Conservation (phyloP, 371 early-diverging fungal genomes). For the Blastocladiella emersonii region DNA sequence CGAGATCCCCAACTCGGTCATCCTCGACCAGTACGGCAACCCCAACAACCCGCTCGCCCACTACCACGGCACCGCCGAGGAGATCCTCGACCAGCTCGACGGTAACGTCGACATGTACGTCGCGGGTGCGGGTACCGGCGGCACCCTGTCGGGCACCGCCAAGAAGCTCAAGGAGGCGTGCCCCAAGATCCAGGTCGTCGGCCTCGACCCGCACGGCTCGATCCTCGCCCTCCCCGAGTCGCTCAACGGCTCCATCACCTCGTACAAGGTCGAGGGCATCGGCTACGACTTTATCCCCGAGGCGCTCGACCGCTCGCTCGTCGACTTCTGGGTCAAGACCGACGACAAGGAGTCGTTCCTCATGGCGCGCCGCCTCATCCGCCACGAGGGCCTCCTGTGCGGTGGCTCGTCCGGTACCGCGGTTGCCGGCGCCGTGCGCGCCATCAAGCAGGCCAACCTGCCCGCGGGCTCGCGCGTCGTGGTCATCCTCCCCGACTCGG, state of each 20-base stretch:
- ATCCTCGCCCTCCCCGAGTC: conserved; percentile 79
- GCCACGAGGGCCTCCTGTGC: conserved; percentile 83
- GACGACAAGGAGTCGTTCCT: conserved; percentile 85
- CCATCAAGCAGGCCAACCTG: conserved; percentile 49
- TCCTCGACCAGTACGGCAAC: conserved; percentile 90
- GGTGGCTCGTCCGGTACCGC: conserved; percentile 92
- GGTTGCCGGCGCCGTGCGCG: conserved; percentile 67
- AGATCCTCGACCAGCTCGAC: conserved; percentile 67
- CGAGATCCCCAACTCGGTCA: conserved; percentile 87
- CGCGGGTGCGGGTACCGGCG: conserved; percentile 92
- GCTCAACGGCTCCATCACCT: conserved; percentile 42
- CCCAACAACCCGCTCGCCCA: conserved; percentile 93
- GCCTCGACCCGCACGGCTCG: conserved; percentile 88
- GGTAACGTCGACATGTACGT: conserved; percentile 92
- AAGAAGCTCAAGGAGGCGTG: conserved; percentile 83
- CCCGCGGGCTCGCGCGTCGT: conserved; percentile 80
- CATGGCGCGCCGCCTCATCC: conserved; percentile 86
- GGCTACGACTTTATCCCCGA: conserved; percentile 96
- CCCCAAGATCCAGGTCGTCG: conserved; percentile 74
- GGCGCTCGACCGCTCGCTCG: conserved; percentile 58
- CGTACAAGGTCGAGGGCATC: conserved; percentile 83
- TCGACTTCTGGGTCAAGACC: conserved; percentile 90
- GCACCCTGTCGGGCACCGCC: conserved; percentile 90
- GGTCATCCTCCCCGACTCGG: conserved; percentile 88
- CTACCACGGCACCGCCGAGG: conserved; percentile 83